Base-by-base conservation (phyloP, 2,329 filamentous ascomycete genomes). In the Fusarium pilosicola region DNA sequence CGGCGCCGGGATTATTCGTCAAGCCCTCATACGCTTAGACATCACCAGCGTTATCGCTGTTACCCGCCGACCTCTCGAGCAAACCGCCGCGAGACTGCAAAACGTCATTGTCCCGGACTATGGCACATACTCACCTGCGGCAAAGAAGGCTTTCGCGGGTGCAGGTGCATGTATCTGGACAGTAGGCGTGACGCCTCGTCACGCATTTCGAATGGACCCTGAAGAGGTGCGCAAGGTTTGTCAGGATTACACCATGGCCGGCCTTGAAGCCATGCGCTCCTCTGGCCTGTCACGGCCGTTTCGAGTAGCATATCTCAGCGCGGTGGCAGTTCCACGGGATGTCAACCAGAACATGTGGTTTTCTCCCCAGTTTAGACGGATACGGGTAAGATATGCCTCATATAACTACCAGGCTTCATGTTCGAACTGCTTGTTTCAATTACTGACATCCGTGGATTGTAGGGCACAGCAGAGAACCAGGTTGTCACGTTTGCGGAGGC, bases 391-490 rank as follows among this genome's bases (percentile, higher is more conserved):
- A 46, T 20, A 3, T n/a, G 8, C 34, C 5, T 5, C 8, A 8
- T 10, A 10, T 5, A 9, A 2, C 34, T 9, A 4, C 7, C 34
- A 36, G 7, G 8, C 8, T 7, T 22, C 5, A 14, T 20, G 7
- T 26, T 28, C 2, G 4, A 14, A 14, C 2, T 28, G 0, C 12
- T 14, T 20, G 7, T 10, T 45, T 6, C 6, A 10, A 6, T 26
- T 26, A 17, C 44, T 46, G 6, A 46, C 12, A 14, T 26, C 0
- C 8, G 18, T 26, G 18, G 0, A 26, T 26, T 5, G 12, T 20
- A 46, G 44, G 12, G 24, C 6, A 28, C 13, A 28, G 44, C 24
- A 22, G 44, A 46, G 3, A 46, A 46, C 18, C 44, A 46, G 7
- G 44, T 46, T 10, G 0, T 46, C 13, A 6, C 13, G 9, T 28